A percentile compares a stretch with the other conserved stretches of the same genome.
Conservation (phyloP, 257 asterid species). For the Salvia miltiorrhiza region DNA sequence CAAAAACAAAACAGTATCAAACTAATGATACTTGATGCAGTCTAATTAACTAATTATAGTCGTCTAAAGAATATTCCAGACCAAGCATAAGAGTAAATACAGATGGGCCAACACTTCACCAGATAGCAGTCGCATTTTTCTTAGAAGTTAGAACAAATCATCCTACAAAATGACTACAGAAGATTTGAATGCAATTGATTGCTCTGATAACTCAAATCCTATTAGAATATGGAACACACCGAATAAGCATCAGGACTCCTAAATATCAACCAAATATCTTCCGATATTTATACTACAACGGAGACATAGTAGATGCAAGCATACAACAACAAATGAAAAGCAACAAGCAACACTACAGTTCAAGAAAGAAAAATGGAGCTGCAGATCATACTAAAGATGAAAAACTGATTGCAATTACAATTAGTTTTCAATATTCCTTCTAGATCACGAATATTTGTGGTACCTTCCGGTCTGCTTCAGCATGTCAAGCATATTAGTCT, state of each 20-base stretch:
- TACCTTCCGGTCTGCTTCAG: conserved; percentile 98
- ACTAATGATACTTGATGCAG: neutral
- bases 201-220: neutral
- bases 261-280: neutral
- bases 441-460: neutral
- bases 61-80: neutral
- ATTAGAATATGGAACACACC: neutral
- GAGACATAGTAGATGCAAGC: neutral
- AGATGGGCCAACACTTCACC: neutral
- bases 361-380: neutral
- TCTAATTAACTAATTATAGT: neutral
- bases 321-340: neutral
- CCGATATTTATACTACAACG: too few species aligned
- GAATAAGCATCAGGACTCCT: neutral
- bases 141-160: neutral
- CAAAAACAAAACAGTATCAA: neutral
- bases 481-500: conserved; percentile 98
- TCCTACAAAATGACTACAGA: neutral
- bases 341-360: conserved; percentile 7
- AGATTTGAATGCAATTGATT: neutral
- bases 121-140: neutral
- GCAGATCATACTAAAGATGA: neutral
- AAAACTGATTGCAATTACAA: neutral
- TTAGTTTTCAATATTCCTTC: neutral
- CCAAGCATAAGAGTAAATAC: neutral